These are phyloP conservation scores for Hemileccinum rubropunctum DNA, from an alignment of 768 basidiomycete genomes.

Conservation along the genomic window DNA sequence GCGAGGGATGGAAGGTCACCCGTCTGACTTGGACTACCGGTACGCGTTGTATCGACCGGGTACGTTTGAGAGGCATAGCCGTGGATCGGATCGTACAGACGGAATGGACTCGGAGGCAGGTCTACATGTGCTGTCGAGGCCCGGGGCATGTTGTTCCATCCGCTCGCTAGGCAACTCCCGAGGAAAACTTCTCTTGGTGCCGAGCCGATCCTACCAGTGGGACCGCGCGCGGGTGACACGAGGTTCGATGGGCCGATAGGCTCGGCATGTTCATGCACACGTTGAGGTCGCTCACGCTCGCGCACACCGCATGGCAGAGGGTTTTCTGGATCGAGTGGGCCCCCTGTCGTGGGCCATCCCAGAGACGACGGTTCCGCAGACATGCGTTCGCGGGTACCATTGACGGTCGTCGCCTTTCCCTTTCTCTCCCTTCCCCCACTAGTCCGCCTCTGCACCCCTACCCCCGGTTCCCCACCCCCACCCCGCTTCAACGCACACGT, in stretches of 20 bases:
- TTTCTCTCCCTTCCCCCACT: not conserved
- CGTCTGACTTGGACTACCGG: not conserved
- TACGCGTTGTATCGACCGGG: not conserved
- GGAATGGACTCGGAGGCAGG: not conserved
- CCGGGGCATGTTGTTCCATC: slow-evolving; percentile 2
- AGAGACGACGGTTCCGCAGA: not conserved
- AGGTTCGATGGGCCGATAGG: too few relatives aligned
- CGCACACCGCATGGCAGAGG: slow-evolving; percentile 13
- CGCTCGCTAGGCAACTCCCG: not conserved
- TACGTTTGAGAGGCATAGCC: not conserved
- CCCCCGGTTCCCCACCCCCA: slow-evolving; percentile 26
- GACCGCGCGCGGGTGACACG: too few relatives aligned
- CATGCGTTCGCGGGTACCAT: too few relatives aligned
- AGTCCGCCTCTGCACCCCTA: slow-evolving; percentile 6
- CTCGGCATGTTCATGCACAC: too few relatives aligned
- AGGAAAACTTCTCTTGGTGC: not conserved
- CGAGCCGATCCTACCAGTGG: not conserved
- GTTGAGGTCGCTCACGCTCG: not conserved
- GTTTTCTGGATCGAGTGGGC: slow-evolving; percentile 26
- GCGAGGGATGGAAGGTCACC: slow-evolving; percentile 14
- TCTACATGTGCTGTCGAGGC: not conserved
- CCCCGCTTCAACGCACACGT: slow-evolving; percentile 57
- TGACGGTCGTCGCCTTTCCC: too few relatives aligned
- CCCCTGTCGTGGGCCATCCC: slow-evolving; percentile 23
- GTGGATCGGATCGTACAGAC: not conserved